Evolutionary conservation across 2,329 filamentous ascomycete species (phyloP).

Genomic region (Cladophialophora exuberans): DNA sequence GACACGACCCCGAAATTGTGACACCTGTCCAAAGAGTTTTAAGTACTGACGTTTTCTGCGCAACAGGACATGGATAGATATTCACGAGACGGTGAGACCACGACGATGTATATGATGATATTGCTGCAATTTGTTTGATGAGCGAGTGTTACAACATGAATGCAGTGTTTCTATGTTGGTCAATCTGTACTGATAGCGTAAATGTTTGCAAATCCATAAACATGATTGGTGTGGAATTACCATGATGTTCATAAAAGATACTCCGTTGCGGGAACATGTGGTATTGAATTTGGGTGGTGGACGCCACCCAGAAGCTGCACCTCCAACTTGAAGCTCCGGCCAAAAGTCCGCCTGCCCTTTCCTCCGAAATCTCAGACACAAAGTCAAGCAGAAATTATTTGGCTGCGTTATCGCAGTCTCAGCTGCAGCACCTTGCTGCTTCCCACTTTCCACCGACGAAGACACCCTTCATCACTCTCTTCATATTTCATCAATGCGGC

Average conservation of each 20-base stretch:
- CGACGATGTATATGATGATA: too few species aligned
- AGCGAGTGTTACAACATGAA: conserved; percentile 8
- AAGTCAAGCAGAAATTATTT: neutral
- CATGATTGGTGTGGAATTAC: too few species aligned
- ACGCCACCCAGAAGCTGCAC: too few species aligned
- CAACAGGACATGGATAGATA: conserved; percentile 9
- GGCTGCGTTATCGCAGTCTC: neutral
- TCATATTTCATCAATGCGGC: too few species aligned
- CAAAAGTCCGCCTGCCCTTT: conserved; percentile 17
- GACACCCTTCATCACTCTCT: neutral
- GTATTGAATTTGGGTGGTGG: neutral
- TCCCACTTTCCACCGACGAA: too few species aligned
- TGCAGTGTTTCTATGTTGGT: too few species aligned
- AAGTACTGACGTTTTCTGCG: neutral
- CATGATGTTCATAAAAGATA: too few species aligned
- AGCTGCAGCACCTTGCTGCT: too few species aligned
- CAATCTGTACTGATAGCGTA: too few species aligned
- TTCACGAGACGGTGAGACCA: too few species aligned
- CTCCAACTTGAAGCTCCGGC: conserved; percentile 24
- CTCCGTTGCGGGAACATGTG: too few species aligned
- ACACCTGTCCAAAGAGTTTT: neutral
- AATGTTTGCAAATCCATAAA: neutral
- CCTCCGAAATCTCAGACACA: neutral
- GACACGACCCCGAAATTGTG: neutral
- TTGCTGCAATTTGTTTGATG: neutral